Evolutionary conservation across 2,329 filamentous ascomycete species (phyloP), one percentile per base, ranked within the genome.

Genomic region (Clonostachys byssicola): DNA sequence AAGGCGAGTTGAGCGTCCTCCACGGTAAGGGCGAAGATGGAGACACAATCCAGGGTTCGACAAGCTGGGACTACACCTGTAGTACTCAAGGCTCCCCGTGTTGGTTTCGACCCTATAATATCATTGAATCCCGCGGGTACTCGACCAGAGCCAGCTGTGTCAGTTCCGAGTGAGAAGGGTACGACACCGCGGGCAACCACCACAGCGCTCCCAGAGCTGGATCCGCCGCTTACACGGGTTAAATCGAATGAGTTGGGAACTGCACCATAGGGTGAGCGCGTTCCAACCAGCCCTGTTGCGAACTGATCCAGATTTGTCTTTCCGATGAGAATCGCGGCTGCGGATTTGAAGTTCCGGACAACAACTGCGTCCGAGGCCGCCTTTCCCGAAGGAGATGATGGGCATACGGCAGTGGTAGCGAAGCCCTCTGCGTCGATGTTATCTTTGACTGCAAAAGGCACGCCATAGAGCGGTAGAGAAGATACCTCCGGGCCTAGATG

Each of bases 261-360:
- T 17, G 70, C 73, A 3, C 81, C 81, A 47, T 77, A 81, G 0
- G 81, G 80, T 4, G 77, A 81, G 34, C 82, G 72, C 9, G 78
- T 81, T 9, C 81, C 82, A 7, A 77, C 78, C 5, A 85, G 68
- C 1, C 82, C 81, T 1, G 81, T 84, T 2, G 81, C 81, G 7
- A 85, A 72, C 54, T 85, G 81, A 51, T 85, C 81, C 44, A 85
- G 69, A 54, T 77, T 78, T 13, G 47, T 49, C 41, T 54, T 85
- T 9, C 81, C 81, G 33, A 84, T 65, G 34, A 80, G 70, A 2
- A 84, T 62, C 2, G 75, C 81, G 1, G 80, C 81, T 8, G 75
- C 72, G 1, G 68, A 65, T 18, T 78, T 68, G 14, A 82, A 61
- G 20, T 64, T 71, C 7, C 73, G 60, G 9, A 81, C 70, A 2